A percentile compares a stretch with the other conserved stretches of the same genome.
Evolutionary conservation across 805 yeast genomes (phyloP).

Genomic region (Candida manassasensis): DNA sequence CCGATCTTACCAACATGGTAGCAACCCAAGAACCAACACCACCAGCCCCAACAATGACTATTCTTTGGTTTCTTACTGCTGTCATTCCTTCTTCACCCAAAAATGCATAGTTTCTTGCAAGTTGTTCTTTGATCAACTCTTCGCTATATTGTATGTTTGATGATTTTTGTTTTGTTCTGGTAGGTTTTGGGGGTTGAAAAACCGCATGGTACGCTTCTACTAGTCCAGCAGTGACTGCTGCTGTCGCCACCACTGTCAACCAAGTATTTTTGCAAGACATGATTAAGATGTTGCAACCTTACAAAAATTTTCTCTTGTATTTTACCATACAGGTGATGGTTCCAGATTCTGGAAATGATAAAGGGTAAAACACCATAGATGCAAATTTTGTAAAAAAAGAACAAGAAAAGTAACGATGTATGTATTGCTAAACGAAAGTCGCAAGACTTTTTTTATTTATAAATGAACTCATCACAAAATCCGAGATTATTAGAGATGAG

Average conservation of each 20-base stretch:
- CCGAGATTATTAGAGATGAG: no score
- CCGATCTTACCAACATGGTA: slow-evolving; percentile 87
- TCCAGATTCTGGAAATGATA: no score
- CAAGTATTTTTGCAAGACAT: slow-evolving; percentile 10
- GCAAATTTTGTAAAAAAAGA: no score
- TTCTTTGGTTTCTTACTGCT: slow-evolving; percentile 62
- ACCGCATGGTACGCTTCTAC: slow-evolving; percentile 34
- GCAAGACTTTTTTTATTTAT: no score
- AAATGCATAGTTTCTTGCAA: slow-evolving; percentile 91
- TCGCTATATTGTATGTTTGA: slow-evolving; percentile 37
- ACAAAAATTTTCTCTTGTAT: no score
- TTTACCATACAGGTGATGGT: no score
- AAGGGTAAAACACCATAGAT: no score
- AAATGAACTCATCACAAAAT: no score
- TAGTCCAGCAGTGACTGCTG: slow-evolving; percentile 27
- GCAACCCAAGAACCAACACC: slow-evolving; percentile 98
- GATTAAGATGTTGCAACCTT: no score
- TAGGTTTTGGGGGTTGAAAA: not conserved
- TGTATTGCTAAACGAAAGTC: no score
- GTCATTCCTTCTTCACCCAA: slow-evolving; percentile 80
- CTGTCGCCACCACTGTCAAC: slow-evolving; percentile 24
- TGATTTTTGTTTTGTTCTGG: not conserved
- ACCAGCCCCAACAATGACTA: slow-evolving; percentile 89
- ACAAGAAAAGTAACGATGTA: no score
- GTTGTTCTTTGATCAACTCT: slow-evolving; percentile 80